phyloP scores from a whole-genome alignment of 2,329 filamentous ascomycete genomes.

The Aspergillus latus region DNA sequence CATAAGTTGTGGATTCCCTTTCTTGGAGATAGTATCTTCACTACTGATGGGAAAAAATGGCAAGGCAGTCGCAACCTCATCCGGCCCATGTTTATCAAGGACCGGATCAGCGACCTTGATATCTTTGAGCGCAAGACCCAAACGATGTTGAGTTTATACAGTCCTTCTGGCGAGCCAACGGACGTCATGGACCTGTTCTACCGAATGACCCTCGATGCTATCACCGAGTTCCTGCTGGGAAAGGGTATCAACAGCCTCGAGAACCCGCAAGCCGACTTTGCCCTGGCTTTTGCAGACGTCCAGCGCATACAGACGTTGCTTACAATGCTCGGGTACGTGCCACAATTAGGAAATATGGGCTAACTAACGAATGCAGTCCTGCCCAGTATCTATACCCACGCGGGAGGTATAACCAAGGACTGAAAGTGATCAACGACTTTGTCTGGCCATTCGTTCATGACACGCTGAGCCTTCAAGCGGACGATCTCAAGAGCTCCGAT shows the following conservation, averaged over 20 bases:
- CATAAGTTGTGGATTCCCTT: constrained; percentile 3
- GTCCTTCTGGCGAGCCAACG: neutral
- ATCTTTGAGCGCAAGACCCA: constrained; percentile 9
- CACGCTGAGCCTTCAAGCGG: neutral
- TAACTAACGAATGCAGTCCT: neutral
- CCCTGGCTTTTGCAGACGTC: constrained; percentile 6
- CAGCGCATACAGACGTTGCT: constrained; percentile 9
- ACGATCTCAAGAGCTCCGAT: neutral
- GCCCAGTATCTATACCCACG: constrained; percentile 6
- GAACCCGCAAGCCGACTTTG: constrained; percentile 9
- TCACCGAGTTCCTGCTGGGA: constrained; percentile 7
- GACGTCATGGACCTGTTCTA: constrained; percentile 11
- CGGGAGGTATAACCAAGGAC: neutral
- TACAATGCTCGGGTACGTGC: constrained; percentile 5
- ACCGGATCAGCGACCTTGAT: constrained; percentile 7
- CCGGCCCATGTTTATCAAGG: constrained; percentile 7
- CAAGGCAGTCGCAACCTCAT: constrained; percentile 7
- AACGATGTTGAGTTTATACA: constrained; percentile 8
- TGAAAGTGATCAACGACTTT: constrained; percentile 10
- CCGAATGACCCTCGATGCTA: constrained; percentile 10
- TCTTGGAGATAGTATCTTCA: constrained; percentile 6
- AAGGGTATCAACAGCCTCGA: constrained; percentile 7
- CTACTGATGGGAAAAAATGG: constrained; percentile 4
- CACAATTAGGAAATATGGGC: neutral
- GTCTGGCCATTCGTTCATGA: constrained; percentile 9